A percentile compares a stretch with the other conserved stretches of the same genome.
Evolutionary conservation across 2,329 filamentous ascomycete genomes (phyloP).

Genomic region (Colletotrichum destructivum): DNA sequence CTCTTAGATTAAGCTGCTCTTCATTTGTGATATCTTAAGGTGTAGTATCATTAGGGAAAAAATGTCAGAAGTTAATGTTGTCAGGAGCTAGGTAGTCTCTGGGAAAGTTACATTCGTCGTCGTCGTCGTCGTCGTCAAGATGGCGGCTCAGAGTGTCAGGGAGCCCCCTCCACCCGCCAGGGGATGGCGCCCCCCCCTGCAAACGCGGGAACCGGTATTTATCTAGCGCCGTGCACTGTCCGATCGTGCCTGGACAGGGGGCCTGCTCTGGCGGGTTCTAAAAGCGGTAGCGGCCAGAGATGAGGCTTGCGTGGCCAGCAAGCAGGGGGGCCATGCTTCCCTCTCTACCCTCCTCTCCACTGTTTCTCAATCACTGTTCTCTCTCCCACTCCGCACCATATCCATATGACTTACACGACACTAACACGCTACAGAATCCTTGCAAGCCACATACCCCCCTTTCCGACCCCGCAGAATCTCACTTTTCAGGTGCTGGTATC

Average conservation of each 20-base stretch:
- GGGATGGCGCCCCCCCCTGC: slow-evolving; percentile 18
- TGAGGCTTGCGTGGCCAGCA: slow-evolving; percentile 38
- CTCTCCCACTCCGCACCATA: too few species aligned
- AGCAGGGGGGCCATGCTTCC: not conserved
- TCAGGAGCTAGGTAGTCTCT: too few species aligned
- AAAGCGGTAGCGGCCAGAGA: slow-evolving; percentile 25
- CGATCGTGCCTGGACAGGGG: not conserved
- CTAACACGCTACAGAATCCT: too few species aligned
- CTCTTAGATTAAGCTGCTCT: not conserved
- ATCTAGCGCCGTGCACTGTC: slow-evolving; percentile 18
- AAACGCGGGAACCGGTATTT: slow-evolving; percentile 29
- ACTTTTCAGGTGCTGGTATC: too few species aligned
- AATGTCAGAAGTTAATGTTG: not conserved
- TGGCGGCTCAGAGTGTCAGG: slow-evolving; percentile 28
- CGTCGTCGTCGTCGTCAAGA: slow-evolving; percentile 17
- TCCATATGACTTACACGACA: too few species aligned
- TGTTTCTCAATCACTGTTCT: too few species aligned
- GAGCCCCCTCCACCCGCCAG: not conserved
- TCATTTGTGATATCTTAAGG: not conserved
- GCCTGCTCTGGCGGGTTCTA: slow-evolving; percentile 10
- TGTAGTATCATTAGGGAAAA: not conserved
- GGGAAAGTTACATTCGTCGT: slow-evolving; percentile 7
- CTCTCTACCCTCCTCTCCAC: too few species aligned
- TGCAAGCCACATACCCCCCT: not conserved
- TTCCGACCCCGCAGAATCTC: not conserved